Conservation (phyloP, 106 monocot species). For the Hemerocallis citrina region DNA sequence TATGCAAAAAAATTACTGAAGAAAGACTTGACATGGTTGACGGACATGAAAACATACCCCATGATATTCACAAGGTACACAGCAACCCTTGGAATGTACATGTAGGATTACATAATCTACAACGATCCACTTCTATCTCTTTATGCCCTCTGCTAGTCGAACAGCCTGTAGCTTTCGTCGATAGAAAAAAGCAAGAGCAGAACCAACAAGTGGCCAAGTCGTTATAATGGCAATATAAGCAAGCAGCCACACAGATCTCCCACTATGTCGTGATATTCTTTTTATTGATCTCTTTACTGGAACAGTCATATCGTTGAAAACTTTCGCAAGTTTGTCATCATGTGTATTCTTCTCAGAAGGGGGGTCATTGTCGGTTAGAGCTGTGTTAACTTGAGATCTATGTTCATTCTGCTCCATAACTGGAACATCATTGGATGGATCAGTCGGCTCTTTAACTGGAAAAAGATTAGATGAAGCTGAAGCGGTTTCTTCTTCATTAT, state of each 20-base stretch:
- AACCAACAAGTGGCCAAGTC: conserved; percentile 69
- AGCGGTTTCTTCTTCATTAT: not conserved
- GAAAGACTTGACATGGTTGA: no score
- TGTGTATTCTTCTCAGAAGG: conserved; percentile 4
- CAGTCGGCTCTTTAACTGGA: not conserved
- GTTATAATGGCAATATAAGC: conserved; percentile 67
- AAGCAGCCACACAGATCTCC: conserved; percentile 65
- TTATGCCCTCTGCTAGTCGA: no score
- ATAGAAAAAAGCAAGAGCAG: conserved; percentile 30
- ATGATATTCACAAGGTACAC: no score
- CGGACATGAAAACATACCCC: no score
- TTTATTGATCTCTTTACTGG: conserved; percentile 45
- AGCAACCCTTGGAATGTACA: no score
- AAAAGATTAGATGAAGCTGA: not conserved
- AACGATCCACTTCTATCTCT: no score
- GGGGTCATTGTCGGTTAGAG: not conserved
- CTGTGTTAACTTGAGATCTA: not conserved
- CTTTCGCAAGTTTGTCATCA: conserved; percentile 6
- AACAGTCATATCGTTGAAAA: conserved; percentile 10
- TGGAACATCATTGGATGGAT: no score
- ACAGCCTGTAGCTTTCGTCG: no score
- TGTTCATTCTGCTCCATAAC: no score
- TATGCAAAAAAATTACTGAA: no score
- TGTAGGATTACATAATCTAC: no score
- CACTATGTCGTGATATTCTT: conserved; percentile 36